Conservation (phyloP, 148 eudicot genomes). For the Amaranthus hypochondriacus region DNA sequence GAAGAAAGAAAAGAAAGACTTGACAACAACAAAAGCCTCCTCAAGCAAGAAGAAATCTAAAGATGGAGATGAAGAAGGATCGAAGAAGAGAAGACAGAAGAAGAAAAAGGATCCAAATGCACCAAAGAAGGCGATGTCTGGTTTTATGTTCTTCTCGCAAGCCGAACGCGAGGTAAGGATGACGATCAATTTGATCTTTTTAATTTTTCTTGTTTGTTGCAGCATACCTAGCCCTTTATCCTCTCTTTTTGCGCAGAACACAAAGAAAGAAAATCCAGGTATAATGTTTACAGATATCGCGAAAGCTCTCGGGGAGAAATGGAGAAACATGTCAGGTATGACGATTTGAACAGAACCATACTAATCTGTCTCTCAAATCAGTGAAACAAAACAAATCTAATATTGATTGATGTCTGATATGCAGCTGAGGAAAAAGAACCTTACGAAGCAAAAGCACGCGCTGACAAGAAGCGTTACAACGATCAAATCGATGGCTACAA, state of each 20-base stretch:
- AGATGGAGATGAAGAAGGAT: conserved; percentile 61
- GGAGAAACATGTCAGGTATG: conserved; percentile 77
- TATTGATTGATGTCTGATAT: conserved; percentile 4
- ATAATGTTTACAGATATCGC: conserved; percentile 53
- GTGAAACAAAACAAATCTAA: background rate
- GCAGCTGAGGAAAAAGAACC: conserved; percentile 92
- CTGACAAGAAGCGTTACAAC: conserved; percentile 68
- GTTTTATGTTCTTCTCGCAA: conserved; percentile 72
- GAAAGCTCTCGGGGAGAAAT: conserved; percentile 75
- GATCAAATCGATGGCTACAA: conserved; percentile 69
- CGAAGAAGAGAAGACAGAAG: conserved; percentile 80
- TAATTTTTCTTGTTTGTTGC: background rate
- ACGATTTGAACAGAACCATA: background rate
- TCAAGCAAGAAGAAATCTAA: conserved; percentile 59
- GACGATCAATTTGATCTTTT: background rate
- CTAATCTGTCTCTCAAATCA: background rate
- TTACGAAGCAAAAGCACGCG: conserved; percentile 70
- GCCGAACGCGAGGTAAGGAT: conserved; percentile 74
- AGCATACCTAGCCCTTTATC: no score
- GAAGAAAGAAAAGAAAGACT: conserved; percentile 73
- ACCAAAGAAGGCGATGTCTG: conserved; percentile 75
- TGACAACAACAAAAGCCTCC: conserved; percentile 49
- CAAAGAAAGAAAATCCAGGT: conserved; percentile 69
- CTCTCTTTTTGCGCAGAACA: conserved; percentile 39
- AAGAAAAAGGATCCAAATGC: conserved; percentile 96